Evolutionary conservation across 768 basidiomycete genomes (phyloP).

Genomic region (Suillus hirtellus): DNA sequence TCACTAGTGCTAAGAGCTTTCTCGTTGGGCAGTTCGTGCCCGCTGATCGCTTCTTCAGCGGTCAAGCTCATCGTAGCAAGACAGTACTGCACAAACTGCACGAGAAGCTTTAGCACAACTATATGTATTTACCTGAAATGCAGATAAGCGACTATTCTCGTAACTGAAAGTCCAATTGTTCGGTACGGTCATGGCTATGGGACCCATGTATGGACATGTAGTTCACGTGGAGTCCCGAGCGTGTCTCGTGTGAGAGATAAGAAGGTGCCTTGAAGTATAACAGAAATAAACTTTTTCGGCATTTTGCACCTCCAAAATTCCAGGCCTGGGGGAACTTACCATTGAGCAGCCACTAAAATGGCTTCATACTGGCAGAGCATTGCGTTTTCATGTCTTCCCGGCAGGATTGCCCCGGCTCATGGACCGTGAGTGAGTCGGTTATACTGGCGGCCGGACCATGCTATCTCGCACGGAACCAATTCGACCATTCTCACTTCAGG

Average conservation of each 20-base stretch:
- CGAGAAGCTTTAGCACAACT: not conserved
- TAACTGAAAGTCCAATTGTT: not conserved
- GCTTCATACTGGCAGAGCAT: too few species aligned
- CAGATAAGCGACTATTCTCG: conserved; percentile 11
- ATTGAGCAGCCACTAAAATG: too few species aligned
- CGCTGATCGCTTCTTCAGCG: not conserved
- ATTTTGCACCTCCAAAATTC: too few species aligned
- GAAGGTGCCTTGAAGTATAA: not conserved
- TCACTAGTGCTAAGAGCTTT: conserved; percentile 18
- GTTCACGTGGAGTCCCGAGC: not conserved
- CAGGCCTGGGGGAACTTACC: too few species aligned
- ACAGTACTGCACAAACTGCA: not conserved
- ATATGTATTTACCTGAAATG: not conserved
- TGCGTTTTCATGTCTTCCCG: too few species aligned
- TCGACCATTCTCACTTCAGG: not conserved
- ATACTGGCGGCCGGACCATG: not conserved
- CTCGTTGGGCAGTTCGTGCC: conserved; percentile 7
- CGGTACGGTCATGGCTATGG: not conserved
- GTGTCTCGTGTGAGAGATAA: not conserved
- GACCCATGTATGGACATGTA: not conserved
- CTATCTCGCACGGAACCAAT: not conserved
- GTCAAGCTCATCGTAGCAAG: conserved; percentile 7
- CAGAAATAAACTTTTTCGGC: not conserved
- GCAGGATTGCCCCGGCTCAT: not conserved
- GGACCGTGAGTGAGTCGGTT: not conserved